Evolutionary conservation across 495 filamentous ascomycete species (phyloP), one percentile per base, ranked within the genome.

Genomic region (Evansstolkia leycettana): DNA sequence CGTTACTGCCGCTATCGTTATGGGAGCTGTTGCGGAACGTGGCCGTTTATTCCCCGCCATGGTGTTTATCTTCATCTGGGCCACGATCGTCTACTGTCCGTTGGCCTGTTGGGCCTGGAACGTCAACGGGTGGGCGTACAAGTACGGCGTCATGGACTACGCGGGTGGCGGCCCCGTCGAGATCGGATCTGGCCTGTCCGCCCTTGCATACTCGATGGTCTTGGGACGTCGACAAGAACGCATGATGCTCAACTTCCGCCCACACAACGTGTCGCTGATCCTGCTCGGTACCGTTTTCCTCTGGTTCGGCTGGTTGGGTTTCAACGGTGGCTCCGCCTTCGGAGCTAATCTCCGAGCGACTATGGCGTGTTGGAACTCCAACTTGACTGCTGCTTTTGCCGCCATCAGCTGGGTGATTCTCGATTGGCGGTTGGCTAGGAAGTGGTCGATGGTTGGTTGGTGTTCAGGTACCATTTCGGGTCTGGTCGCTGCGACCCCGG

Each of bases 361-460:
- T 34, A 90, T 95, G 80, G 88, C 90, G 23, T 95, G 85, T 75
- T 94, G 88, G 84, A 95, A 95, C 70, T 80, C 81, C 28, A 94
- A 92, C 64, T 50, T 96, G 47, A 88, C 86, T 15, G 90, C 86
- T 41, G 83, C 81, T 49, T 89, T 94, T 43, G 88, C 70, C 14
- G 80, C 83, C 32, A 80, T 85, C 39, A 80, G 85, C 33, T 98
- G 90, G 90, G 76, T 80, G 42, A 51, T 98, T 31, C 82, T 95
- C 48, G 90, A 98, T 67, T 98, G 76, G 74, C 77, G 90, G 32
- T 70, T 98, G 30, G 90, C 92, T 31, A 78, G 79, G 56, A 98
- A 98, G 67, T 96, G 90, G 90, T 94, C 89, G 2, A 93, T 96
- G 72, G 90, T 98, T 48, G 90, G 90, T 36, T 94, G 90, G 83